Conservation (phyloP, 2,329 filamentous ascomycete genomes). For the Fusarium denticulatum region DNA sequence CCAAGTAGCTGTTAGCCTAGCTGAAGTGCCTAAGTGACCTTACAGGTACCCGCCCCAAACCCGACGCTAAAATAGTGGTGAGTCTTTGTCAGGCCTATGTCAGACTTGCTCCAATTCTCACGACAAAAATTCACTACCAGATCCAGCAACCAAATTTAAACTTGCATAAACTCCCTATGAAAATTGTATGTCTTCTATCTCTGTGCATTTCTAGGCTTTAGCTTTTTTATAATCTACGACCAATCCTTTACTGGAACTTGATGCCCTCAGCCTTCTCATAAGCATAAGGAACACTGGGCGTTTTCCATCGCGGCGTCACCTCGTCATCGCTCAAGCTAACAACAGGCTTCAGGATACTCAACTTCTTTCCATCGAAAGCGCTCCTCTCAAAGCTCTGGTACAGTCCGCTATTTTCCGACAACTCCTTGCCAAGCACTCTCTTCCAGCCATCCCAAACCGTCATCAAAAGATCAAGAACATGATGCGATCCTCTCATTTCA, state of each 20-base stretch:
- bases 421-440: background rate
- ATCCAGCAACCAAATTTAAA: background rate
- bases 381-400: slow-evolving; percentile 16
- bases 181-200: too few relatives aligned
- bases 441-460: slow-evolving; percentile 21
- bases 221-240: fast-evolving
- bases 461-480: slow-evolving; percentile 17
- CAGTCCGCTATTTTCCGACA: background rate
- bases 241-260: background rate
- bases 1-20: fast-evolving
- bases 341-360: slow-evolving; percentile 20
- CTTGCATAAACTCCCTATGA: too few relatives aligned
- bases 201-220: background rate
- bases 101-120: background rate
- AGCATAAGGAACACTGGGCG: slow-evolving; percentile 20
- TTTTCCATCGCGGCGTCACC: slow-evolving; percentile 6
- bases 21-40: fast-evolving
- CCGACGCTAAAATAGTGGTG: background rate
- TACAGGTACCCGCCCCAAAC: fast-evolving
- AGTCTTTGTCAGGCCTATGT: background rate
- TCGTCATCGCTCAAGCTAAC: background rate
- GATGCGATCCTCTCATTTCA: slow-evolving; percentile 17
- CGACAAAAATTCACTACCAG: fast-evolving
- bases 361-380: slow-evolving; percentile 8
- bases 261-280: slow-evolving; percentile 11